phyloP scores from a whole-genome alignment of 345 rosid genomes.

The Eucalyptus marginata region DNA sequence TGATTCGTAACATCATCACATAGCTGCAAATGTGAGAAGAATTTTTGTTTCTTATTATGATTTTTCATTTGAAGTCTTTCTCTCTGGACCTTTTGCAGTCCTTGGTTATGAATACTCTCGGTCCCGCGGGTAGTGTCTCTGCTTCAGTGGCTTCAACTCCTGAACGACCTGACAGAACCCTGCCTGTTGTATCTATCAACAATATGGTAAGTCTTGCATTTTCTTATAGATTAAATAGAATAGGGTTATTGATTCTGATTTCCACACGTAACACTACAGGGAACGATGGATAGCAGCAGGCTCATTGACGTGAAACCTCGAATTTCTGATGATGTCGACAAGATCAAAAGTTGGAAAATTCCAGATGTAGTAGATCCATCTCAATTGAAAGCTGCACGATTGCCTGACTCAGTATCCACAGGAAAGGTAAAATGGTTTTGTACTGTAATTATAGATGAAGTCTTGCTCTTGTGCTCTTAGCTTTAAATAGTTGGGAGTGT shows the following conservation, averaged over 20 bases:
- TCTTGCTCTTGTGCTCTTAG: not conserved
- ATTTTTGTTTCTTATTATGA: not conserved
- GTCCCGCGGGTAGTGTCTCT: constrained; percentile 22
- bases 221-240: not conserved
- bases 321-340: constrained; percentile 23
- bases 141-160: constrained; percentile 14
- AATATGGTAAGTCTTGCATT: constrained; percentile 17
- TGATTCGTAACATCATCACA: not conserved
- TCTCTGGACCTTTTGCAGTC: constrained; percentile 14
- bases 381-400: constrained; percentile 23
- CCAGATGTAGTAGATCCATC: constrained; percentile 32
- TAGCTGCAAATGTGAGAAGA: not conserved
- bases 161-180: constrained; percentile 30
- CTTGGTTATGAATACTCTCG: constrained; percentile 24
- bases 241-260: not conserved
- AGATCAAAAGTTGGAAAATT: constrained; percentile 30
- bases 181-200: constrained; percentile 17
- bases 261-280: constrained; percentile 9
- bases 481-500: not conserved
- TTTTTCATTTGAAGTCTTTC: not conserved
- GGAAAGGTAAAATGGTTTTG: constrained; percentile 17
- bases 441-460: not conserved
- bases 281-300: constrained; percentile 25
- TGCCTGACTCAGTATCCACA: constrained; percentile 23
- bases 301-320: constrained; percentile 39